Evolutionary conservation across 305 asterid genomes (phyloP), one percentile per base, ranked within the genome.

Genomic region (Fraxinus platypoda): DNA sequence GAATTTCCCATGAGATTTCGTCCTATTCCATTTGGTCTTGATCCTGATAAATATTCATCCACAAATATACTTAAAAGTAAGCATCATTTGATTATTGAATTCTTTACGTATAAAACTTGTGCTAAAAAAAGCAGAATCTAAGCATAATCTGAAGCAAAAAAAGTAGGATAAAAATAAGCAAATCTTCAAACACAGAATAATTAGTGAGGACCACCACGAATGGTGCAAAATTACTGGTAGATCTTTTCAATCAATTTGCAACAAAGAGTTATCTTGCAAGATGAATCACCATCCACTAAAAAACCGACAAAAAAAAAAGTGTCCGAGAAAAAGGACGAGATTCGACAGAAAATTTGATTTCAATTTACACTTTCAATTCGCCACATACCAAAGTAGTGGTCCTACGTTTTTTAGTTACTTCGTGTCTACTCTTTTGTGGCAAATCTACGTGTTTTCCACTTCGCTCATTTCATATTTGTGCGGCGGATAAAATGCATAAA

Each of bases 371-470:
- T 25, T 28, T 73, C 52, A 21, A 19, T 33, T 73, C 77, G 49
- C 77, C 77, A 21, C 77, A 73, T 73, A 73, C 30, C 43, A 73
- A 35, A n/a, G 26, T 37, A 31, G 77, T 2, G 76, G 23, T 31
- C 25, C 76, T 72, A 21, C 1, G 8, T 13, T 31, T 62, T 8
- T 21, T 23, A 1, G 15, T 62, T 23, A 26, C 74, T 68, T 26
- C 1, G 2, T 34, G 77, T 73, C 43, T 33, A 12, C 13, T 73
- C 26, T 73, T 34, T 33, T 37, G 25, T 37, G 30, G 30, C 28
- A 34, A 70, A 34, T 12, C 77, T n/a, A 73, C 77, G 77, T 73
- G 52, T 73, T 73, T 73, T 43, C 77, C 52, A 73, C 77, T 34
- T 70, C 9, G 35, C 6, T 11, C 17, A 11, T 68, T 26, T 13